phyloP scores from a whole-genome alignment of 306 rosid species.

The Sphenostylis stenocarpa region DNA sequence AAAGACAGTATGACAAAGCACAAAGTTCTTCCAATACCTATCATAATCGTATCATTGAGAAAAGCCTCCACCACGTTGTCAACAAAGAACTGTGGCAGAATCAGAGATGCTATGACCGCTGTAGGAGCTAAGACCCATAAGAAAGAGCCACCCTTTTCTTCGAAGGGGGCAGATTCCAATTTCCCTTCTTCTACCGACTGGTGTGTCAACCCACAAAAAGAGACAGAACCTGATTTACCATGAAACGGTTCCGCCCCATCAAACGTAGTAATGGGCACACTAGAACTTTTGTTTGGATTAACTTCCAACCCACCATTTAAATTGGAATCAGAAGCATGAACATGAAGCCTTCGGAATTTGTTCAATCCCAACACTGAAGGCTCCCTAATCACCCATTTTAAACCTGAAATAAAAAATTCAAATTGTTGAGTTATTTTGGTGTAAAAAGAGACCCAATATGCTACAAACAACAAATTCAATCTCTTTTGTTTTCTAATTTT shows the following conservation, averaged over 20 bases:
- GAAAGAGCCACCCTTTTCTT: conserved; percentile 62
- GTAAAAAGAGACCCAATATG: not conserved
- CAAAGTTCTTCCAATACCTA: conserved; percentile 62
- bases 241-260: conserved; percentile 69
- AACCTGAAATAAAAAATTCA: conserved; percentile 36
- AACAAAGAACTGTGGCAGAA: conserved; percentile 76
- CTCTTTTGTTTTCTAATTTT: not conserved
- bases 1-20: conserved; percentile 1
- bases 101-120: conserved; percentile 63
- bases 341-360: conserved; percentile 39
- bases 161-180: conserved; percentile 71
- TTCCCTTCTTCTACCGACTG: conserved; percentile 72
- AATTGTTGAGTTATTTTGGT: not conserved
- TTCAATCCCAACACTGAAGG: conserved; percentile 19
- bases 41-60: conserved; percentile 52
- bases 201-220: conserved; percentile 77
- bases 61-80: conserved; percentile 48
- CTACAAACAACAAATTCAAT: not conserved
- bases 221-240: conserved; percentile 85
- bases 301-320: conserved; percentile 49
- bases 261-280: conserved; percentile 28
- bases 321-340: conserved; percentile 52
- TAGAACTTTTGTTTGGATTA: conserved; percentile 34
- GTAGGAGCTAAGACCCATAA: conserved; percentile 77
- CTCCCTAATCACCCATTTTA: conserved; percentile 38